Percentiles rank a stretch among this genome's conserved stretches.
Evolutionary conservation across 352 stramenopile species (phyloP).

Genomic region (Globisporangium viniferum): DNA sequence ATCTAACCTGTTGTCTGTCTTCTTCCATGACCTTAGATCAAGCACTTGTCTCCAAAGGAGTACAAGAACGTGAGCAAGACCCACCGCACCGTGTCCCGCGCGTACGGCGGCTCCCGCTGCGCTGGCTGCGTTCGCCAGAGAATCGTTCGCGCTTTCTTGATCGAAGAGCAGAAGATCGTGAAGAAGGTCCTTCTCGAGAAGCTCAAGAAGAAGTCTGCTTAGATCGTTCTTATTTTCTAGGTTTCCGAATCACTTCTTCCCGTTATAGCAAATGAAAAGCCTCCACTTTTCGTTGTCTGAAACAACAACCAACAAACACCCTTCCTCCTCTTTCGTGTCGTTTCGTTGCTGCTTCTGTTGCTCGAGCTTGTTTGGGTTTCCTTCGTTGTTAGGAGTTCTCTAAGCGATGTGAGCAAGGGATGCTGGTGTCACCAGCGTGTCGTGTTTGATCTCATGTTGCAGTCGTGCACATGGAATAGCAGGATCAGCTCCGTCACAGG

Average conservation of each 20-base stretch:
- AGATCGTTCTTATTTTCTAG: conserved; percentile 22
- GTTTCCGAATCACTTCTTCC: conserved; percentile 19
- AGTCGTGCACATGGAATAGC: not conserved
- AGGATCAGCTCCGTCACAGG: not conserved
- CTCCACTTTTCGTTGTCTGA: conserved; percentile 12
- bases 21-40: conserved; percentile 56
- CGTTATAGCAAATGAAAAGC: conserved; percentile 16
- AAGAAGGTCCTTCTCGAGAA: conserved; percentile 99
- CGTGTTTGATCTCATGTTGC: not conserved
- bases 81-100: conserved; percentile 94
- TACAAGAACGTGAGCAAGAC: conserved; percentile 82
- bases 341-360: not conserved
- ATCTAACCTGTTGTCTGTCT: conserved; percentile 10
- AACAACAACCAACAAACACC: conserved; percentile 6
- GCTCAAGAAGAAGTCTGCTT: conserved; percentile 83
- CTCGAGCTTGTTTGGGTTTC: not conserved
- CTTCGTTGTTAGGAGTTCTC: not conserved
- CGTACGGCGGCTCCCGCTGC: conserved; percentile 96
- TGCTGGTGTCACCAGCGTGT: too few relatives aligned
- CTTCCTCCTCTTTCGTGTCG: not conserved
- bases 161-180: conserved; percentile 99
- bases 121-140: conserved; percentile 91
- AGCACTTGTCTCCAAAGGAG: conserved; percentile 68
- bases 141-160: conserved; percentile 98
- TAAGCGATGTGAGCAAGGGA: not conserved